Evolutionary conservation across 176 grass and related monocot species (phyloP).

Genomic region (Cenchrus americanus): DNA sequence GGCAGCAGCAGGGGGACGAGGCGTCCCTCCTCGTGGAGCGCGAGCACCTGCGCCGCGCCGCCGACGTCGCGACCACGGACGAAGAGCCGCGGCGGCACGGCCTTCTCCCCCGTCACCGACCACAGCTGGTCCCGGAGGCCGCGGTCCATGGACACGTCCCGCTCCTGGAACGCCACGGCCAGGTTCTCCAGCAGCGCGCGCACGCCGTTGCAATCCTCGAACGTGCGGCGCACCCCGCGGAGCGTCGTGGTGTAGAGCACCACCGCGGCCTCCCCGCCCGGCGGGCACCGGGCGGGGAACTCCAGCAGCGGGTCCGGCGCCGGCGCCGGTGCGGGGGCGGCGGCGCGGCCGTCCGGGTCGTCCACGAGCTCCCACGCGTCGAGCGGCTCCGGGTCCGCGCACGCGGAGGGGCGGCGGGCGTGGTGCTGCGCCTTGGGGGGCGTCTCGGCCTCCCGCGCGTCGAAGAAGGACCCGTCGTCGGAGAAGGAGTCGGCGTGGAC

Average conservation of each 20-base stretch:
- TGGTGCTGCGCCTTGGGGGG: conserved; percentile 2
- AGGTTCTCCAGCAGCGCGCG: conserved; percentile 66
- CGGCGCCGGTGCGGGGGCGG: neutral
- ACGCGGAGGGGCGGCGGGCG: neutral
- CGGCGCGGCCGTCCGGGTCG: neutral
- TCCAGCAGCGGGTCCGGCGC: conserved; percentile 22
- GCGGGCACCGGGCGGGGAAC: conserved; percentile 60
- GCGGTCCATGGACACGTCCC: conserved; percentile 86
- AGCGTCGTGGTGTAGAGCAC: conserved; percentile 81
- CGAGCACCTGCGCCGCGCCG: conserved; percentile 58
- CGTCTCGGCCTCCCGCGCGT: conserved; percentile 39
- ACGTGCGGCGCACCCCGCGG: conserved; percentile 72
- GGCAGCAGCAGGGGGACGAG: conserved; percentile 49
- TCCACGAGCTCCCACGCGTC: conserved; percentile 51
- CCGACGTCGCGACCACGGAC: conserved; percentile 68
- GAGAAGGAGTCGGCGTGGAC: conserved; percentile 43
- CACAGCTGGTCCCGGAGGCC: conserved; percentile 75
- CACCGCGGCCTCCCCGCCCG: conserved; percentile 44
- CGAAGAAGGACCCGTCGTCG: conserved; percentile 48
- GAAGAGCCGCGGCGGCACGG: conserved; percentile 75
- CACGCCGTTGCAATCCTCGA: conserved; percentile 72
- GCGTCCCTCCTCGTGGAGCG: conserved; percentile 70
- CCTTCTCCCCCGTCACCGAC: conserved; percentile 46
- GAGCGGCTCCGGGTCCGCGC: neutral
- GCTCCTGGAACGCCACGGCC: conserved; percentile 63